Percentiles rank a stretch among this genome's conserved stretches.
phyloP scores from a whole-genome alignment of 805 yeast species.

The Nakazawaea wyomingensis region DNA sequence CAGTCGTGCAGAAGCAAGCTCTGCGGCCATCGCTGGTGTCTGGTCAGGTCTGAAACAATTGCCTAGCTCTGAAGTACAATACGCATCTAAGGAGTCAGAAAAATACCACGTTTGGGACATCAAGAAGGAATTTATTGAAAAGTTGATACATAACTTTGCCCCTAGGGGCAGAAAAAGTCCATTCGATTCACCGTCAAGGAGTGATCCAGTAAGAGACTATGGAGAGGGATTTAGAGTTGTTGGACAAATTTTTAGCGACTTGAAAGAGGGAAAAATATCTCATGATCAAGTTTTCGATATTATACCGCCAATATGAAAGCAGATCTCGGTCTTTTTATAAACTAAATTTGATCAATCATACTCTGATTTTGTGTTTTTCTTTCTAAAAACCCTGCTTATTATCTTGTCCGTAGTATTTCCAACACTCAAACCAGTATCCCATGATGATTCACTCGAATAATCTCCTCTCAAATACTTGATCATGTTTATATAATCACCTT shows the following conservation, averaged over 20 bases:
- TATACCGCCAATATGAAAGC: no score
- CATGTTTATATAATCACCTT: conserved; percentile 43
- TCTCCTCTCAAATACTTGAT: conserved; percentile 23
- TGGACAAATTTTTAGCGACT: conserved; percentile 13
- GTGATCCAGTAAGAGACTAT: conserved; percentile 20
- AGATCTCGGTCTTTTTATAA: no score
- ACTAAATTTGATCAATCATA: conserved; percentile 10
- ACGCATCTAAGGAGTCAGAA: conserved; percentile 27
- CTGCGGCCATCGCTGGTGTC: conserved; percentile 53
- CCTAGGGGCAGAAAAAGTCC: conserved; percentile 25
- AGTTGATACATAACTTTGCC: conserved; percentile 18
- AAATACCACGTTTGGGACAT: conserved; percentile 25
- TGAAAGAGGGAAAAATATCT: conserved; percentile 14
- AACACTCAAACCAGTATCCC: not conserved
- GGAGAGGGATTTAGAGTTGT: conserved; percentile 11
- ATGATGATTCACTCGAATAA: no score
- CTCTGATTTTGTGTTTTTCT: conserved; percentile 11
- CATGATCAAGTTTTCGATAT: conserved; percentile 14
- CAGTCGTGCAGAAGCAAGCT: conserved; percentile 44
- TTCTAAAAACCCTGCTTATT: not conserved
- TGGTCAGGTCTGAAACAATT: conserved; percentile 38
- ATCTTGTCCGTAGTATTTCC: not conserved
- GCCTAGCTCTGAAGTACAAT: conserved; percentile 37
- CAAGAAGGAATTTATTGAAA: conserved; percentile 21
- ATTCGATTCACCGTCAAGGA: conserved; percentile 19